A percentile compares a stretch with the other conserved stretches of the same genome.
Conservation (phyloP, 352 stramenopile species). For the Pythium dissimile region DNA sequence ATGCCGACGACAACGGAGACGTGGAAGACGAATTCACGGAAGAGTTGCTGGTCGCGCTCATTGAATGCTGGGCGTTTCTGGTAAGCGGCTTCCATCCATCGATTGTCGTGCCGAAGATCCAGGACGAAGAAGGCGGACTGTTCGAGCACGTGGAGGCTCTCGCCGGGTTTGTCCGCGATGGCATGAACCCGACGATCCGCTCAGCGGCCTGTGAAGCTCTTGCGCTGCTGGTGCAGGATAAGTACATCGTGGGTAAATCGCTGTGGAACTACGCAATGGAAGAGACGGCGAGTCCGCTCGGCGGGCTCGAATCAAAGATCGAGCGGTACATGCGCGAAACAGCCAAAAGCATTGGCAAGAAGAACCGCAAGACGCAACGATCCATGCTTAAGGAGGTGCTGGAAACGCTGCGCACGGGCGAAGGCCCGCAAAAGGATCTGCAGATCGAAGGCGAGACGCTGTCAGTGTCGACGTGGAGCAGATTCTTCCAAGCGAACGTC, state of each 20-base stretch:
- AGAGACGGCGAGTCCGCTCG: conserved; percentile 32
- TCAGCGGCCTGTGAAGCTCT: conserved; percentile 50
- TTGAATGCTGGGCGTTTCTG: conserved; percentile 67
- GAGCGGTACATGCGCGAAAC: conserved; percentile 57
- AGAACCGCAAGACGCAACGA: conserved; percentile 59
- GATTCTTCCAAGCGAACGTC: conserved; percentile 63
- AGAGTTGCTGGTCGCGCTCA: conserved; percentile 43
- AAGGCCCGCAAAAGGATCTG: conserved; percentile 53
- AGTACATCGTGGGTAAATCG: conserved; percentile 36
- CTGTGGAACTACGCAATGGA: conserved; percentile 52
- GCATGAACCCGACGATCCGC: conserved; percentile 37
- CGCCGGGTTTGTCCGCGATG: conserved; percentile 46
- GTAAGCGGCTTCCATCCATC: conserved; percentile 43
- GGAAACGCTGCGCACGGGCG: conserved; percentile 50
- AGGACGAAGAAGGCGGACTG: conserved; percentile 42
- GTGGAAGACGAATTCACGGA: conserved; percentile 44
- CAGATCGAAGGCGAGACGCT: conserved; percentile 51
- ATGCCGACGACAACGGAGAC: conserved; percentile 42
- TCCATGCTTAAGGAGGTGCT: conserved; percentile 70
- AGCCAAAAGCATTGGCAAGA: conserved; percentile 71
- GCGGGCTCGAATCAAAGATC: conserved; percentile 50
- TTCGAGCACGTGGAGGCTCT: conserved; percentile 50
- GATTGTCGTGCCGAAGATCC: conserved; percentile 44
- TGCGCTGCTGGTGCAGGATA: conserved; percentile 60
- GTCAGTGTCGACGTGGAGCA: conserved; percentile 51